A percentile compares a stretch with the other conserved stretches of the same genome.
phyloP scores from a whole-genome alignment of 148 eudicot species.

The Rheum nobile region DNA sequence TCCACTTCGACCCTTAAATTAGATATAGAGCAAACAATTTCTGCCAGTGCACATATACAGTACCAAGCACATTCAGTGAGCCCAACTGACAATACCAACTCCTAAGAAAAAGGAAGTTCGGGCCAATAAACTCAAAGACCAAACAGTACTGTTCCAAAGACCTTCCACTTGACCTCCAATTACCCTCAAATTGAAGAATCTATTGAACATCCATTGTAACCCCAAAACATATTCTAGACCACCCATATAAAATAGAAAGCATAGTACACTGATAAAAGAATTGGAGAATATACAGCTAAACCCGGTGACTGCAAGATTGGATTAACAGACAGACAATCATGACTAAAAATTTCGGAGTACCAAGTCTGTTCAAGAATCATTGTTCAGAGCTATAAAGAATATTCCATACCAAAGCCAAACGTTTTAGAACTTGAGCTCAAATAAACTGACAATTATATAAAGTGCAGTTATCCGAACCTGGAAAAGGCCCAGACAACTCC shows the following conservation, averaged over 20 bases:
- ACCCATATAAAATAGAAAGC: neutral
- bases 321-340: neutral
- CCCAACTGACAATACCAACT: neutral
- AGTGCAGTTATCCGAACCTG: conserved; percentile 15
- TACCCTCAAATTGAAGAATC: neutral
- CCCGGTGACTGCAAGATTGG: neutral
- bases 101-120: neutral
- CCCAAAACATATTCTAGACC: neutral
- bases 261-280: neutral
- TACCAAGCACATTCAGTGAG: neutral
- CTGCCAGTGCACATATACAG: neutral
- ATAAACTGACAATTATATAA: neutral
- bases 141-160: neutral
- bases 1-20: neutral
- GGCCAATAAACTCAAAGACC: neutral
- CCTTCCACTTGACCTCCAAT: neutral
- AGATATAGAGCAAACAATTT: neutral
- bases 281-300: neutral
- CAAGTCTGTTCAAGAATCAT: neutral
- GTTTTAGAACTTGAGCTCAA: neutral
- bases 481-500: conserved; percentile 29
- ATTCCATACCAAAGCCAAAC: neutral
- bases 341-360: neutral
- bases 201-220: neutral
- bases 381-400: neutral